Evolutionary conservation across 805 yeast genomes (phyloP).

Genomic region (Saccharomycopsis schoenii): DNA sequence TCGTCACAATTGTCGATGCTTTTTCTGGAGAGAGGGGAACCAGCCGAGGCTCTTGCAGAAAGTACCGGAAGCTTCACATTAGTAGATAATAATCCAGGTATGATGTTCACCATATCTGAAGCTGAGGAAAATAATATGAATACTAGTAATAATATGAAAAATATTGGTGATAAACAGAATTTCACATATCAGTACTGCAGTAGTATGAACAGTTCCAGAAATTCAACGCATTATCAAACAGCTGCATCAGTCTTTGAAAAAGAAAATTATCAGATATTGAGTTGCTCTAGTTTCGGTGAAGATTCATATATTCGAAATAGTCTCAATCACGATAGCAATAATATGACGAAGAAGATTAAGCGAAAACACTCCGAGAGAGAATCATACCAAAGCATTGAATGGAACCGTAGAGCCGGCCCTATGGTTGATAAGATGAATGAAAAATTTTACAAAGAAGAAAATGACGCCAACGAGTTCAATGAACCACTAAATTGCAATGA

Average conservation of each 20-base stretch:
- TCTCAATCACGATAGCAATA: neutral
- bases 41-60: neutral
- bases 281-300: neutral
- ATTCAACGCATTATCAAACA: neutral
- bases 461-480: too few species aligned
- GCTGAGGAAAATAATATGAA: neutral
- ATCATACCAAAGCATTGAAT: neutral
- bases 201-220: neutral
- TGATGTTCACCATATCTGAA: slow-evolving; percentile 11
- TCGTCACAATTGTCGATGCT: neutral
- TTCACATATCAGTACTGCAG: too few species aligned
- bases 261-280: neutral
- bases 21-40: neutral
- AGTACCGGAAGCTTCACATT: neutral
- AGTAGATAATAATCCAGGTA: neutral
- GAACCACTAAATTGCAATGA: too few species aligned
- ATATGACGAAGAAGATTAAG: neutral
- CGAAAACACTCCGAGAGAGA: slow-evolving; percentile 9
- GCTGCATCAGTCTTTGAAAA: neutral
- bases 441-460: too few species aligned
- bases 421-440: neutral
- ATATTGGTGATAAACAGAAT: neutral
- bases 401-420: neutral
- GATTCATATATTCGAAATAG: neutral
- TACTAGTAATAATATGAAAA: neutral